Evolutionary conservation across 2,329 filamentous ascomycete species (phyloP).

Genomic region (Microdochium trichocladiopsis): DNA sequence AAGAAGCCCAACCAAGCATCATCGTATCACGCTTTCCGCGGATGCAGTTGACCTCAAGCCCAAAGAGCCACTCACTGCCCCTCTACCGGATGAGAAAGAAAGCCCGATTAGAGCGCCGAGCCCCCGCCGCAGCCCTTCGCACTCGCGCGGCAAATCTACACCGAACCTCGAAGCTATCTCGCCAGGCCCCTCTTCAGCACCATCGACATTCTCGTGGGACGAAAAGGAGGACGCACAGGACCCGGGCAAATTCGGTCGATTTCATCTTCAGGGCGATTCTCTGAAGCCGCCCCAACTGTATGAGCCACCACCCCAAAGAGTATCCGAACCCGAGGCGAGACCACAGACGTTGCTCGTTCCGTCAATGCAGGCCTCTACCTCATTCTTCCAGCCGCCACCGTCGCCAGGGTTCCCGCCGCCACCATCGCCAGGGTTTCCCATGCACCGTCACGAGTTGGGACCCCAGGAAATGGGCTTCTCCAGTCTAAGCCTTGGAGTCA

Average conservation of each 20-base stretch:
- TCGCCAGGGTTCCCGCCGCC: constrained; percentile 30
- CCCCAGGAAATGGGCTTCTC: constrained; percentile 34
- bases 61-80: constrained; percentile 54
- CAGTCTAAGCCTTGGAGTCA: constrained; percentile 21
- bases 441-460: constrained; percentile 27
- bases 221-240: constrained; percentile 38
- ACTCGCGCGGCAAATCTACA: constrained; percentile 46
- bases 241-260: constrained; percentile 29
- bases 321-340: not conserved
- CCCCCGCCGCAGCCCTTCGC: constrained; percentile 34
- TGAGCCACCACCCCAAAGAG: constrained; percentile 8
- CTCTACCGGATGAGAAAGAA: constrained; percentile 47
- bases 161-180: constrained; percentile 43
- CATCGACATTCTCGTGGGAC: constrained; percentile 54
- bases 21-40: constrained; percentile 48
- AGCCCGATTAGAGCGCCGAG: constrained; percentile 30
- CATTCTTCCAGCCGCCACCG: constrained; percentile 20
- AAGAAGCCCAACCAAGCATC: constrained; percentile 51
- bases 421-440: constrained; percentile 34
- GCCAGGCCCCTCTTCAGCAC: constrained; percentile 60
- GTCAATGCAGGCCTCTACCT: constrained; percentile 13
- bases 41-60: constrained; percentile 45
- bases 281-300: constrained; percentile 29
- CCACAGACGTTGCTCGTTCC: not conserved
- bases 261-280: constrained; percentile 24